phyloP scores from a whole-genome alignment of 1,284 basidiomycete genomes.

The Jaminaea rosea region DNA sequence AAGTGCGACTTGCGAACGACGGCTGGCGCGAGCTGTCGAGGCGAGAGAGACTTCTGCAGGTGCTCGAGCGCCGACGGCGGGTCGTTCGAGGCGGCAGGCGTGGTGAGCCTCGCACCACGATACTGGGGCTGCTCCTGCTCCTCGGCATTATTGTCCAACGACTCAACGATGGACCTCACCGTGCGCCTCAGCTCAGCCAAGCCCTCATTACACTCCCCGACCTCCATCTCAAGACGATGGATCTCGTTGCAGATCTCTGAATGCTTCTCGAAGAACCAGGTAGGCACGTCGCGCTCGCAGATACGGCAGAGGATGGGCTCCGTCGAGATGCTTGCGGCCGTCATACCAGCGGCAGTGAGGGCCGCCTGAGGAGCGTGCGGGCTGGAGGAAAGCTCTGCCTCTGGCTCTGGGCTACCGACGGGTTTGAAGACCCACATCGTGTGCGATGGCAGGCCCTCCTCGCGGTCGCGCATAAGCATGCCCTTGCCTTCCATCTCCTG shows the following conservation, averaged over 20 bases:
- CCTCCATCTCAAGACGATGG: constrained; percentile 91
- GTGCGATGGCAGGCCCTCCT: constrained; percentile 76
- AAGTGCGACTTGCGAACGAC: constrained; percentile 48
- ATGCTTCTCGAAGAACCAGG: constrained; percentile 99
- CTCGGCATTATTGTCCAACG: constrained; percentile 14
- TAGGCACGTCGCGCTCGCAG: constrained; percentile 89
- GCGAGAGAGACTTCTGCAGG: constrained; percentile 32
- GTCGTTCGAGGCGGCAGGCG: constrained; percentile 26
- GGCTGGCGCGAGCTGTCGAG: constrained; percentile 24
- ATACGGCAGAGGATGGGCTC: constrained; percentile 93
- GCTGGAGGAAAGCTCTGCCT: constrained; percentile 18
- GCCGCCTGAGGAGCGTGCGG: constrained; percentile 2
- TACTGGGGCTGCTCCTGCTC: constrained; percentile 55
- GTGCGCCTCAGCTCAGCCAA: constrained; percentile 75
- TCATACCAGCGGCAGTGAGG: neutral
- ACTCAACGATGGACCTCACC: constrained; percentile 43
- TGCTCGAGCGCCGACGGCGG: constrained; percentile 47
- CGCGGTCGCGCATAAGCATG: constrained; percentile 92
- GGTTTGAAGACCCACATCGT: constrained; percentile 99
- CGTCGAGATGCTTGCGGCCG: constrained; percentile 38
- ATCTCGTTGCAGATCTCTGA: constrained; percentile 98
- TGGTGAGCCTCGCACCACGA: constrained; percentile 62
- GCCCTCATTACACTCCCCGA: constrained; percentile 83
- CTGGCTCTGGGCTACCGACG: constrained; percentile 49
- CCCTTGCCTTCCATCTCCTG: constrained; percentile 94